phyloP scores from a whole-genome alignment of 345 rosid species.

The Aquilaria sinensis region DNA sequence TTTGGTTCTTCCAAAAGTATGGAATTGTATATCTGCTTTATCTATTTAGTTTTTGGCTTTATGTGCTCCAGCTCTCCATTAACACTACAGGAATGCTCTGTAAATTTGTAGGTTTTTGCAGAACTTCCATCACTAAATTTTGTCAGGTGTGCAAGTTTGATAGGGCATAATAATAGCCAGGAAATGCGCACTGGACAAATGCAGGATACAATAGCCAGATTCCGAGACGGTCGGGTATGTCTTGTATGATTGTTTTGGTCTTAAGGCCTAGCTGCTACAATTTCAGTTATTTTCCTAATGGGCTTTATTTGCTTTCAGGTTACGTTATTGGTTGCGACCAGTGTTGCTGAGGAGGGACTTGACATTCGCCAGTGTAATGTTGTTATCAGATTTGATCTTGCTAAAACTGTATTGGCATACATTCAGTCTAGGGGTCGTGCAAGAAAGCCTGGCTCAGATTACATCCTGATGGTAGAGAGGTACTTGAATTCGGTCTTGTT shows the following conservation, averaged over 20 bases:
- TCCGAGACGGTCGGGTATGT: conserved; percentile 95
- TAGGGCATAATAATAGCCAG: conserved; percentile 94
- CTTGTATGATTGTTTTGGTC: conserved; percentile 4
- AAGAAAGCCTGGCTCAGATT: conserved; percentile 98
- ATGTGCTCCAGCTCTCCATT: conserved; percentile 2
- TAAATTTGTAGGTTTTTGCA: conserved; percentile 61
- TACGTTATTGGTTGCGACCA: conserved; percentile 91
- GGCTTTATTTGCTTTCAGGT: conserved; percentile 41
- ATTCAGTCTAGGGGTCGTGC: conserved; percentile 99
- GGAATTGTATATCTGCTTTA: not conserved
- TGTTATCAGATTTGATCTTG: conserved; percentile 98
- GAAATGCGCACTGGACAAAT: conserved; percentile 93
- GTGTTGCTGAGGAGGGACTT: conserved; percentile 99
- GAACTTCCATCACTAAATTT: conserved; percentile 94
- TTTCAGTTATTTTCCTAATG: conserved; percentile 10
- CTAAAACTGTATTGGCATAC: conserved; percentile 96
- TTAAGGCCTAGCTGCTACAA: conserved; percentile 7
- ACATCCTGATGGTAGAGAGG: conserved; percentile 99
- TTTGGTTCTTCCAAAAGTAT: conserved; percentile 97
- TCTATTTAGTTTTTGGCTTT: conserved; percentile 1
- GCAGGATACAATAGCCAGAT: conserved; percentile 92
- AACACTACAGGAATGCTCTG: conserved; percentile 4
- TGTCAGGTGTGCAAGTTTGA: conserved; percentile 83
- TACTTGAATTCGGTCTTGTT: conserved; percentile 18
- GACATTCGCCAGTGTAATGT: conserved; percentile 99